Base-by-base conservation (phyloP, 129 eudicot genomes). In the Flaveria brownii region DNA sequence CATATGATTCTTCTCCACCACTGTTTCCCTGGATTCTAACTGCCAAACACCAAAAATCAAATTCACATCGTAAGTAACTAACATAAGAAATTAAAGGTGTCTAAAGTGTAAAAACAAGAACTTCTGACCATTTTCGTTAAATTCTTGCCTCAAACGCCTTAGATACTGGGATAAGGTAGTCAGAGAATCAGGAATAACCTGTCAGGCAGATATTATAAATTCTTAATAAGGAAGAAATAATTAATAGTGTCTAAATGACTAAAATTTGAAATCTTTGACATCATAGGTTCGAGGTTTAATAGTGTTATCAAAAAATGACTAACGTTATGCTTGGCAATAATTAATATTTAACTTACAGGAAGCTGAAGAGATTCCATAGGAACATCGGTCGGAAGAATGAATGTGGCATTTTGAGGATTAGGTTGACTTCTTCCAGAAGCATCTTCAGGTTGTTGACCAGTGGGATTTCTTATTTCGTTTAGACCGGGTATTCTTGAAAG, bases 111-210 rank as follows among this genome's bases (percentile, higher is more conserved):
- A 59, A 2, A 68, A 26, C n/a, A 49, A 76, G 8, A 70, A 42
- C 55, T 46, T 39, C 90, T 77, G 22, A 93, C 98, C 92, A 79
- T 68, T 89, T 77, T 83, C 82, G 41, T 64, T 68, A 30, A 90
- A 83, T 70, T 93, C 97, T 75, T 79, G 89, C 74, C 92, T 88
- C 89, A 93, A 78, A 30, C 81, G 88, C 68, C 80, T 87, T 80
- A 88, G 49, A 81, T 88, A 90, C 75, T 90, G 95, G 62, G 87
- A 80, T 81, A 93, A 82, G 63, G 98, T 93, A 68, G 92, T 82
- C 84, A 93, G 64, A 62, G 98, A 91, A 86, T 93, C 98, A 50
- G 92, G 98, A 80, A 93, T 88, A 61, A 90, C 85, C 98, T 93
- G 91, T 77, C 79, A 49, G 4, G 16, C 3, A 46, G 69, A 39